phyloP scores from a whole-genome alignment of 176 grass and related monocot species.

The Sorghum bicolor region Sorghum_bicolor_NCBIv3 NC_012872.2:73189001-73189500 shows the following conservation, averaged over 20 bases:
- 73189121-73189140: constrained; percentile 89
- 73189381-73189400: constrained; percentile 90
- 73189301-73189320: constrained; percentile 46
- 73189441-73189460: constrained; percentile 13
- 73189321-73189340: constrained; percentile 99
- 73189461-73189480: constrained; percentile 3
- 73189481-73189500: neutral
- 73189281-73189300: neutral
- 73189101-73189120: constrained; percentile 97
- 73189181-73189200: constrained; percentile 73
- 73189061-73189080: constrained; percentile 85
- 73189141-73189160: constrained; percentile 99
- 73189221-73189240: constrained; percentile 73
- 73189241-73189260: constrained; percentile 13
- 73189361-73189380: constrained; percentile 89
- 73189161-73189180: constrained; percentile 93
- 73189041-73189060: constrained; percentile 25
- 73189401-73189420: constrained; percentile 99
- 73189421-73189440: constrained; percentile 64
- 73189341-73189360: constrained; percentile 93
- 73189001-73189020: constrained; percentile 42
- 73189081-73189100: constrained; percentile 72
- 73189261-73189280: constrained; percentile 20
- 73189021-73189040: constrained; percentile 2
- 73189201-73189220: constrained; percentile 92